Percentiles rank a stretch among this genome's conserved stretches.
phyloP scores from a whole-genome alignment of 2,329 filamentous ascomycete species.

The Pseudocercospora pini-densiflorae region DNA sequence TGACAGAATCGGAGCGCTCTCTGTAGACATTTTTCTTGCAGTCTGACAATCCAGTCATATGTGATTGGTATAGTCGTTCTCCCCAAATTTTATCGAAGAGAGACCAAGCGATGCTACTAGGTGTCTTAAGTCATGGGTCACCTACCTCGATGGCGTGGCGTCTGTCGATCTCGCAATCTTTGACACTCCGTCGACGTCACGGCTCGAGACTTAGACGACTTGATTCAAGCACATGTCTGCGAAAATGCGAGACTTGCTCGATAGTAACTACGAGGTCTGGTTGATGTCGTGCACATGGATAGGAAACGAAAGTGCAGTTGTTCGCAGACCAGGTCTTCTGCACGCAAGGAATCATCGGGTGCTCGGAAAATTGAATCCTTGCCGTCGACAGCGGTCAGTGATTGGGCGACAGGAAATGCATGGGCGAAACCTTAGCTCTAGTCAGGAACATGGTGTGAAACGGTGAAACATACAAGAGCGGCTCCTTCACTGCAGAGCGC shows the following conservation, averaged over 20 bases:
- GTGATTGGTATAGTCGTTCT: background rate
- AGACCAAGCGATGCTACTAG: background rate
- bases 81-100: slow-evolving; percentile 5
- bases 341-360: too few relatives aligned
- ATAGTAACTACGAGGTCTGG: too few relatives aligned
- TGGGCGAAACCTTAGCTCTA: background rate
- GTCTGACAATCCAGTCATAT: slow-evolving; percentile 1
- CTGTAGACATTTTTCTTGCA: slow-evolving; percentile 19
- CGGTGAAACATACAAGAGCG: background rate
- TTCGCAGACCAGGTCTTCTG: too few relatives aligned
- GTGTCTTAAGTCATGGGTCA: slow-evolving; percentile 1
- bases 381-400: background rate
- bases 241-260: too few relatives aligned
- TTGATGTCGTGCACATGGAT: too few relatives aligned
- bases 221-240: too few relatives aligned
- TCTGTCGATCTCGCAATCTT: too few relatives aligned
- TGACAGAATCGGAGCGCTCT: slow-evolving; percentile 61
- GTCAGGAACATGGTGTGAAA: background rate
- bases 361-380: background rate
- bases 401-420: background rate
- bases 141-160: background rate
- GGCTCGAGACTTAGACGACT: too few relatives aligned
- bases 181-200: too few relatives aligned
- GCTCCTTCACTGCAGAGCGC: too few relatives aligned
- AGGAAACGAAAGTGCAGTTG: too few relatives aligned